Evolutionary conservation across 768 basidiomycete genomes (phyloP).

Genomic region (Tubosaeta sp.): DNA sequence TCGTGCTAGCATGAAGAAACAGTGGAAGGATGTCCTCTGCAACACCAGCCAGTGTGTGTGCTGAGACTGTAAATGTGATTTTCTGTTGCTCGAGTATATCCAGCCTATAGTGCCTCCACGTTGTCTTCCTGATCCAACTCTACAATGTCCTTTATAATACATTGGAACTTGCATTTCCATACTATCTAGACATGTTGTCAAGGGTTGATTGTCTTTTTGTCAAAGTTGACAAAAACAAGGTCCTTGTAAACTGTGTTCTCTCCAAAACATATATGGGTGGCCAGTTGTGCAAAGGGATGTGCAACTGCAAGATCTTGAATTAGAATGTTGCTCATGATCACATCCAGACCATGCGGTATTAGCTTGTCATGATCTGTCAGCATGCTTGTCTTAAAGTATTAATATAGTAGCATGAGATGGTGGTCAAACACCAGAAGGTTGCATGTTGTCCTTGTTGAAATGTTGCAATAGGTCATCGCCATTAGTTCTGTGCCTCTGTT

Average conservation of each 20-base stretch:
- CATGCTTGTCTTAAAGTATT: background rate
- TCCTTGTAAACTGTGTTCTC: background rate
- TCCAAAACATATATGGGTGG: background rate
- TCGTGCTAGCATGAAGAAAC: background rate
- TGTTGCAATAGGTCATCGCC: background rate
- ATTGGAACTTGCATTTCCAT: slow-evolving; percentile 5
- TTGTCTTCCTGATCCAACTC: background rate
- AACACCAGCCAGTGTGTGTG: background rate
- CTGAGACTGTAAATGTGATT: slow-evolving; percentile 3
- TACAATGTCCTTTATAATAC: background rate
- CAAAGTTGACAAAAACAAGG: background rate
- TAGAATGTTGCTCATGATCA: background rate
- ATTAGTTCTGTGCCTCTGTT: slow-evolving; percentile 8
- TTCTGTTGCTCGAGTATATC: background rate
- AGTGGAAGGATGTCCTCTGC: background rate
- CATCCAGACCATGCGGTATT: slow-evolving; percentile 3
- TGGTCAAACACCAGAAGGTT: background rate
- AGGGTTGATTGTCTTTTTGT: background rate
- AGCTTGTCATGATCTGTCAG: background rate
- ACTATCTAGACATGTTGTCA: slow-evolving; percentile 7
- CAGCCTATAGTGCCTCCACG: background rate
- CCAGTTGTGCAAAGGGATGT: background rate
- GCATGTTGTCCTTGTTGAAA: background rate
- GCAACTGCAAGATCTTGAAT: background rate
- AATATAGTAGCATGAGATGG: background rate